Evolutionary conservation across 1,284 basidiomycete species (phyloP).

Genomic region (Tilletia setariae): DNA sequence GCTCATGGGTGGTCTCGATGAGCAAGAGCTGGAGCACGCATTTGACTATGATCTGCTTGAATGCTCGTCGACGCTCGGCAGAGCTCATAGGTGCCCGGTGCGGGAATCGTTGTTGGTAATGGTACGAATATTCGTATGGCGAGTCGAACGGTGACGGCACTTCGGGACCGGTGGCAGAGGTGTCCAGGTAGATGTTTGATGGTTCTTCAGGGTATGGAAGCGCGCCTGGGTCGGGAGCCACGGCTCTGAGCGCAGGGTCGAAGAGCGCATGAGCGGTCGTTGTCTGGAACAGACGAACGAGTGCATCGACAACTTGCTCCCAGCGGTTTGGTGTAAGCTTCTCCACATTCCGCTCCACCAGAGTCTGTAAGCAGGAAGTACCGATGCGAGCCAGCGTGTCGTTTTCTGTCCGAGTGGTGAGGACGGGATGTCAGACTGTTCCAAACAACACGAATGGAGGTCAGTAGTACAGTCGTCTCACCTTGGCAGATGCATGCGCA

Average conservation of each 20-base stretch:
- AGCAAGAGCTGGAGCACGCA: constrained; percentile 94
- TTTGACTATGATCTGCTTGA: constrained; percentile 99
- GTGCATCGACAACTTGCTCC: constrained; percentile 89
- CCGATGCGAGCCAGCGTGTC: constrained; percentile 97
- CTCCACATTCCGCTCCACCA: constrained; percentile 86
- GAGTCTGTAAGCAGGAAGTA: constrained; percentile 93
- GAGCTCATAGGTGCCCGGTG: constrained; percentile 56
- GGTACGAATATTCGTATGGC: constrained; percentile 16
- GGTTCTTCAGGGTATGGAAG: constrained; percentile 3
- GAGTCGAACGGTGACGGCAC: constrained; percentile 7
- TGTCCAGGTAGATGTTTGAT: no score
- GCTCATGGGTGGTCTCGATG: constrained; percentile 95
- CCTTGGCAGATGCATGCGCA: constrained; percentile 99
- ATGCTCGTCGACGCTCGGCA: constrained; percentile 78
- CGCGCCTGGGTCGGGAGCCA: constrained; percentile 45
- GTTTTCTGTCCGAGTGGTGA: constrained; percentile 40
- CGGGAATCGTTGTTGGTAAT: neutral
- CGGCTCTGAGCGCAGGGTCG: constrained; percentile 70
- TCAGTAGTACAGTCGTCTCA: no score
- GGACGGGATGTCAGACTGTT: neutral
- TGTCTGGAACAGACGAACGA: constrained; percentile 90
- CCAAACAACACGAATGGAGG: no score
- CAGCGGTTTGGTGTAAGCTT: constrained; percentile 82
- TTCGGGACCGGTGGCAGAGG: no score
- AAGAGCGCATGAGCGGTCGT: constrained; percentile 97